phyloP scores from a whole-genome alignment of 495 filamentous ascomycete species.

The Penicillium nucicola region DNA sequence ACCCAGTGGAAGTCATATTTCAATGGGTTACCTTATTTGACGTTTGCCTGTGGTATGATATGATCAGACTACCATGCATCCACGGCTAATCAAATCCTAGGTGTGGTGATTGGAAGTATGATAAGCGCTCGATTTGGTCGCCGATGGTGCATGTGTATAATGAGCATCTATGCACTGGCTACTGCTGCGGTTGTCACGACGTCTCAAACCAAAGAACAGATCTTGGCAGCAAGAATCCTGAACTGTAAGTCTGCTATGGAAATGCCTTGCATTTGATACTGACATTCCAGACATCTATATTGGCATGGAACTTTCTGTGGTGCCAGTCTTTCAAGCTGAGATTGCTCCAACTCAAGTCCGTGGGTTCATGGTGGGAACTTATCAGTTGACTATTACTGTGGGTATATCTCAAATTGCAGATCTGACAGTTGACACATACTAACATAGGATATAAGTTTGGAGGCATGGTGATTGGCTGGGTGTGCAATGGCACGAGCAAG shows the following conservation, averaged over 20 bases:
- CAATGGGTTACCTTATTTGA: conserved; percentile 30
- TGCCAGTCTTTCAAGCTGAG: conserved; percentile 29
- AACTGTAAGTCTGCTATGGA: conserved; percentile 26
- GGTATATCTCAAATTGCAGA: not conserved
- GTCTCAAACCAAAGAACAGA: conserved; percentile 23
- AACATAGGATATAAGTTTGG: too few species aligned
- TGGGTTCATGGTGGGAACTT: conserved; percentile 31
- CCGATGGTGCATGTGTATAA: conserved; percentile 31
- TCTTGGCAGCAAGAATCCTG: conserved; percentile 29
- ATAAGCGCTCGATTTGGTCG: conserved; percentile 31
- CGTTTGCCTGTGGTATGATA: conserved; percentile 25
- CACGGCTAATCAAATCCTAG: conserved; percentile 6
- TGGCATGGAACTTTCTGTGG: conserved; percentile 35
- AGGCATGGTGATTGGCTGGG: conserved; percentile 27
- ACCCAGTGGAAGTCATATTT: conserved; percentile 25
- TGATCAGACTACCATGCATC: not conserved
- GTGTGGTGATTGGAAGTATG: conserved; percentile 24
- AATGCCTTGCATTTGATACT: too few species aligned
- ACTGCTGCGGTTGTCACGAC: conserved; percentile 30
- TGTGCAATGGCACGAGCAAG: conserved; percentile 25
- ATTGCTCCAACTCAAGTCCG: conserved; percentile 31
- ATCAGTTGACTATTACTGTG: conserved; percentile 22
- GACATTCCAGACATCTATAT: conserved; percentile 26
- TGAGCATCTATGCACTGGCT: conserved; percentile 33
- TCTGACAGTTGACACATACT: too few species aligned